phyloP scores from a whole-genome alignment of 1,139 yeast genomes.

The Debaryomyces udenii region DNA sequence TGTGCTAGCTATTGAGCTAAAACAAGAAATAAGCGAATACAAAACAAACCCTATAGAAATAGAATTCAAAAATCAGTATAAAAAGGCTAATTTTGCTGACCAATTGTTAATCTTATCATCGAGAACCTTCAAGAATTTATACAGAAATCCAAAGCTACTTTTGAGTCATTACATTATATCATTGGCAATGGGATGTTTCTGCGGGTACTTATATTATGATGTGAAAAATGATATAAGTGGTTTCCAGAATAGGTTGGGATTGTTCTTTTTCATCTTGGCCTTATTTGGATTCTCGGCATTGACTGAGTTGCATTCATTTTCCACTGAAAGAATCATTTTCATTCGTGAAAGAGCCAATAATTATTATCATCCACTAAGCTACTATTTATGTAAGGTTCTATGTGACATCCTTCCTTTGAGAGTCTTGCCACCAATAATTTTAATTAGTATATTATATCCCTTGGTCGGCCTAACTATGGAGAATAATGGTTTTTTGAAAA shows the following conservation, averaged over 20 bases:
- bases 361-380: conserved; percentile 84
- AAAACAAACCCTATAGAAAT: conserved; percentile 34
- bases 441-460: conserved; percentile 88
- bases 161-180: conserved; percentile 83
- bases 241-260: conserved; percentile 90
- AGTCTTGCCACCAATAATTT: conserved; percentile 82
- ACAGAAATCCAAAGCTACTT: conserved; percentile 85
- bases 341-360: conserved; percentile 93
- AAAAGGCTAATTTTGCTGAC: conserved; percentile 57
- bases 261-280: conserved; percentile 86
- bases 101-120: conserved; percentile 76
- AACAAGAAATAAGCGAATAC: conserved; percentile 48
- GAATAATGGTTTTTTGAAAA: conserved; percentile 73
- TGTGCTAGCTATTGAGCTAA: conserved; percentile 49
- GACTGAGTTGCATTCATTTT: conserved; percentile 87
- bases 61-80: conserved; percentile 40
- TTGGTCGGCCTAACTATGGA: conserved; percentile 84
- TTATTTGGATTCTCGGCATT: conserved; percentile 92
- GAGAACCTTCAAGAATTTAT: conserved; percentile 87
- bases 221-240: conserved; percentile 90
- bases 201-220: conserved; percentile 84
- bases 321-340: conserved; percentile 84
- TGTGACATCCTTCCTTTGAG: conserved; percentile 91
- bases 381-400: conserved; percentile 79
- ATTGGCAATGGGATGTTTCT: conserved; percentile 72